Evolutionary conservation across 768 basidiomycete genomes (phyloP).

Genomic region (Lactifluus piperatus): DNA sequence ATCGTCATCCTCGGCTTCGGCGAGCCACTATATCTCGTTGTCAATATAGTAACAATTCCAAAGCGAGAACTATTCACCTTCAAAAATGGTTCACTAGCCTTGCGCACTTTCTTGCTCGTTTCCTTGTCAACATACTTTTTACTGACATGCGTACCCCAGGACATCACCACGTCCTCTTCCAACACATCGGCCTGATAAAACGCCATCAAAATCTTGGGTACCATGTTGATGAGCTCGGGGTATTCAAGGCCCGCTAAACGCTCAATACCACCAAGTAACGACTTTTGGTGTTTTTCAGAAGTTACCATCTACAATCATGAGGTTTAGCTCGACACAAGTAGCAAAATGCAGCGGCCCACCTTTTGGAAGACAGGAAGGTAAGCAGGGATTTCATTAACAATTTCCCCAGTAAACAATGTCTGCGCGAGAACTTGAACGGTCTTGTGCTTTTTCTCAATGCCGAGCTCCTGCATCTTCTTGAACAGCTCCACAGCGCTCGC

Average conservation of each 20-base stretch:
- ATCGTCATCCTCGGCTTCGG: slow-evolving; percentile 78
- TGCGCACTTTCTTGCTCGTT: slow-evolving; percentile 89
- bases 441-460: slow-evolving; percentile 94
- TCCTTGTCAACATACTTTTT: slow-evolving; percentile 97
- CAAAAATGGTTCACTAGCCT: slow-evolving; percentile 91
- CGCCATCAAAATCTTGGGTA: slow-evolving; percentile 90
- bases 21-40: slow-evolving; percentile 60
- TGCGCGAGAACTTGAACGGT: slow-evolving; percentile 76
- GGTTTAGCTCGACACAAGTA: background rate
- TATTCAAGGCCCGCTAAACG: slow-evolving; percentile 68
- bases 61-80: slow-evolving; percentile 43
- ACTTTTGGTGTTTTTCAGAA: slow-evolving; percentile 93
- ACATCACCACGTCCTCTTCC: slow-evolving; percentile 81
- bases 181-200: slow-evolving; percentile 89
- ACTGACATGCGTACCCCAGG: slow-evolving; percentile 95
- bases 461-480: slow-evolving; percentile 85
- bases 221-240: slow-evolving; percentile 57
- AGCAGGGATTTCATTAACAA: slow-evolving; percentile 51
- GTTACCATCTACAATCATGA: slow-evolving; percentile 59
- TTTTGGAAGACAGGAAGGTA: slow-evolving; percentile 69
- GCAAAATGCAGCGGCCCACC: slow-evolving; percentile 37
- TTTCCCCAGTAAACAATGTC: slow-evolving; percentile 69
- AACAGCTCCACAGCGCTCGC: slow-evolving; percentile 59
- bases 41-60: background rate
- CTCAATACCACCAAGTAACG: slow-evolving; percentile 89